Base-by-base conservation (phyloP, 1,284 basidiomycete genomes). In the Melampsora larici-populina region DNA sequence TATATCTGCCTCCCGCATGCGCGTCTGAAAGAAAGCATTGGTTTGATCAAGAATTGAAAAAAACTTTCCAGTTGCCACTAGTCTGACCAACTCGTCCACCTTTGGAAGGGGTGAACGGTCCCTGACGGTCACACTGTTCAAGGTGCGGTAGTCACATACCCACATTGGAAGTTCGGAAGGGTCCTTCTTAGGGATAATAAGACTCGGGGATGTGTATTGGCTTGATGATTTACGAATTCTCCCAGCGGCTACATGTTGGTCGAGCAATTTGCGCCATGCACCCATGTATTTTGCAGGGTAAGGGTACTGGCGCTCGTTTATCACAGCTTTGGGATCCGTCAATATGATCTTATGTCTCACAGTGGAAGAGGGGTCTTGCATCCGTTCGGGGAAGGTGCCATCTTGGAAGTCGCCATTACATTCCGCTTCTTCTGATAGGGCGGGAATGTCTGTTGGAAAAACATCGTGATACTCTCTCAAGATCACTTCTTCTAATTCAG, bases 21-120 rank as follows among this genome's bases (percentile, higher is more conserved):
- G 73, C 0, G 84, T 86, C 74, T 86, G 86, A 78, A 85, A 86
- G 78, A 86, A 87, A 0, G 82, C 81, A 74, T 86, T 84, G 0
- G 85, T 87, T 84, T 87, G 86, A 73, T 87, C 85, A 0, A 87
- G 80, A 43, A 83, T 85, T 0, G 72, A 82, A 81, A 82, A 86
- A 13, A 85, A 80, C 64, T 82, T 83, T 1, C 68, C n/a, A n/a
- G n/a, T n/a, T n/a, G n/a, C n/a, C n/a, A n/a, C n/a, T n/a, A n/a
- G n/a, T n/a, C n/a, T n/a, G n/a, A n/a, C n/a, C n/a, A n/a, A n/a
- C n/a, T n/a, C n/a, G n/a, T n/a, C n/a, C n/a, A n/a, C n/a, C n/a
- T n/a, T n/a, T n/a, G n/a, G n/a, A n/a, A n/a, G n/a, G n/a, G n/a
- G n/a, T n/a, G n/a, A n/a, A n/a, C n/a, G 75, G n/a, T n/a, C n/a